Evolutionary conservation across 805 yeast genomes (phyloP).

Genomic region (Candida peoriensis): DNA sequence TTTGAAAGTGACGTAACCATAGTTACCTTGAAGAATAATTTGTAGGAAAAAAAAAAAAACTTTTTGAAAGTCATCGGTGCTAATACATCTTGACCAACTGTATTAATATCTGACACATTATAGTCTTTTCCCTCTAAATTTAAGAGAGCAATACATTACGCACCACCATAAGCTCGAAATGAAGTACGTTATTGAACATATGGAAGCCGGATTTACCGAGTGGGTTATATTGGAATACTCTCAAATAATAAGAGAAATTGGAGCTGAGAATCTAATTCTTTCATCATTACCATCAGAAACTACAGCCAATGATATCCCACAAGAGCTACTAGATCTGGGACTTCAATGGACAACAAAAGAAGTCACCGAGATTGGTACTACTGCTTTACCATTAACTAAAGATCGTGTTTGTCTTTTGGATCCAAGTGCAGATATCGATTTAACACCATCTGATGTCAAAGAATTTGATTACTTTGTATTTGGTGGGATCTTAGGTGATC

Average conservation of each 20-base stretch:
- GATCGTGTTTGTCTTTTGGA: conserved; percentile 78
- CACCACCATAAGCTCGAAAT: conserved; percentile 32
- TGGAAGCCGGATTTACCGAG: conserved; percentile 95
- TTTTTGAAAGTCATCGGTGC: too few relatives aligned
- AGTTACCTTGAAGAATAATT: too few relatives aligned
- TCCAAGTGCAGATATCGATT: conserved; percentile 76
- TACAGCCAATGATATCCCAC: conserved; percentile 60
- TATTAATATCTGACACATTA: too few relatives aligned
- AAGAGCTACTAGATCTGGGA: conserved; percentile 50
- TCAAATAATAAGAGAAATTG: conserved; percentile 79
- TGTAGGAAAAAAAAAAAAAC: too few relatives aligned
- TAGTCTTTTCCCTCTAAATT: too few relatives aligned
- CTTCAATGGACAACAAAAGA: conserved; percentile 82
- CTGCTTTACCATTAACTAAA: conserved; percentile 36
- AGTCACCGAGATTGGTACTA: conserved; percentile 38
- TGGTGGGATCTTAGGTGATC: conserved; percentile 95
- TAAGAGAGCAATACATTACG: too few relatives aligned
- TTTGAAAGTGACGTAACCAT: too few relatives aligned
- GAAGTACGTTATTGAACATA: conserved; percentile 94
- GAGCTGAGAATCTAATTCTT: conserved; percentile 65
- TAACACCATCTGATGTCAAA: conserved; percentile 61
- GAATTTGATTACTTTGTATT: conserved; percentile 85
- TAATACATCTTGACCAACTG: too few relatives aligned
- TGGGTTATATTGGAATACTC: conserved; percentile 91
- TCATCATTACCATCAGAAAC: conserved; percentile 71